Conservation (phyloP, 306 rosid genomes). For the Biancaea sappan region DNA sequence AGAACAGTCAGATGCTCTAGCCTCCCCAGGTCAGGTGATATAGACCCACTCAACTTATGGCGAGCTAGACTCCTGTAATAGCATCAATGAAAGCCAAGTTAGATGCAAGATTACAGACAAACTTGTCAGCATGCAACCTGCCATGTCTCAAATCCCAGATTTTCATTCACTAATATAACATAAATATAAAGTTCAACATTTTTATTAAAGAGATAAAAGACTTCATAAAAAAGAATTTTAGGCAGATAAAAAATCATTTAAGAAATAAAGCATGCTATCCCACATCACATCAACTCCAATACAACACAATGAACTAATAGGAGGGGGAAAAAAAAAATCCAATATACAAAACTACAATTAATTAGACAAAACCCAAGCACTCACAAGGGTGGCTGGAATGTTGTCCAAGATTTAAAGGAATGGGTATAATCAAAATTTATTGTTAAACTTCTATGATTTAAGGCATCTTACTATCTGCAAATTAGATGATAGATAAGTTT, state of each 20-base stretch:
- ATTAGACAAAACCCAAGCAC: background rate
- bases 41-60: conserved; percentile 76
- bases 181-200: background rate
- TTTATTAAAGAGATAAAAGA: conserved; percentile 9
- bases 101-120: conserved; percentile 32
- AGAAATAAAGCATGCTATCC: conserved; percentile 12
- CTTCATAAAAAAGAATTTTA: background rate
- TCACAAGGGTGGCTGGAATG: background rate
- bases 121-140: conserved; percentile 19
- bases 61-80: conserved; percentile 70
- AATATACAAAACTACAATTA: background rate
- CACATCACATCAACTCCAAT: conserved; percentile 17
- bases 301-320: conserved; percentile 20
- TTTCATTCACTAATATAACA: background rate
- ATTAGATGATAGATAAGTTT: conserved; percentile 21
- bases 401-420: conserved; percentile 7
- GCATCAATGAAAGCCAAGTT: conserved; percentile 41
- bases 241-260: conserved; percentile 23
- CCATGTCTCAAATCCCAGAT: background rate
- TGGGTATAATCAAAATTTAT: background rate
- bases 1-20: conserved; percentile 75
- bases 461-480: conserved; percentile 3
- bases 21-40: conserved; percentile 90
- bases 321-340: background rate
- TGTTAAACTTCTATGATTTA: background rate